Conservation (phyloP, 2,329 filamentous ascomycete species). For the Beauveria bassiana region DNA sequence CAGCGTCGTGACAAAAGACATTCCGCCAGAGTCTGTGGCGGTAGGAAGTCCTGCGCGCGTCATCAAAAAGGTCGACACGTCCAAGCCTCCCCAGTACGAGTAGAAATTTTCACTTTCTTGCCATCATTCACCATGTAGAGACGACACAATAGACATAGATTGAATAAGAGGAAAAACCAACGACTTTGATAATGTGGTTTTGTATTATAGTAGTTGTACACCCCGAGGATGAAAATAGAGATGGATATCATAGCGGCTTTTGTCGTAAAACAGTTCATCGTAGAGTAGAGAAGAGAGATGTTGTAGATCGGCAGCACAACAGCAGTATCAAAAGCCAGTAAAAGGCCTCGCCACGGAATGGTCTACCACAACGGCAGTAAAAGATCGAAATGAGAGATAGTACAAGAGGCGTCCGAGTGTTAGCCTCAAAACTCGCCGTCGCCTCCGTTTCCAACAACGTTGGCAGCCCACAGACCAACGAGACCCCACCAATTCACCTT, state of each 20-base stretch:
- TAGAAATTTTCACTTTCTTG: neutral
- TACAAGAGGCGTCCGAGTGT: neutral
- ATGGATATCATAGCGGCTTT: constrained; percentile 32
- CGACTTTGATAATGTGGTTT: neutral
- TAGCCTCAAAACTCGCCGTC: constrained; percentile 49
- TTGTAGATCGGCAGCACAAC: neutral
- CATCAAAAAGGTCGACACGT: constrained; percentile 33
- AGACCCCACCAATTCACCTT: constrained; percentile 72
- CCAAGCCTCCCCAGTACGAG: constrained; percentile 6
- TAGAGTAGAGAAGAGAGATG: constrained; percentile 12
- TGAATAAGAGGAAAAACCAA: neutral
- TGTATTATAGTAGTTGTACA: constrained; percentile 15
- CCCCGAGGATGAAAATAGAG: constrained; percentile 15
- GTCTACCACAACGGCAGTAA: neutral
- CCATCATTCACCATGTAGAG: neutral
- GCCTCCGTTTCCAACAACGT: constrained; percentile 52
- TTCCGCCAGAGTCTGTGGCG: constrained; percentile 51
- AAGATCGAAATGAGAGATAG: neutral
- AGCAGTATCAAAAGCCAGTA: neutral
- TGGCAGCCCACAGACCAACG: constrained; percentile 65
- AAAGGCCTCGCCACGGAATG: constrained; percentile 4
- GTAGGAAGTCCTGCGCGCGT: constrained; percentile 61
- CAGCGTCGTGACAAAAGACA: constrained; percentile 73
- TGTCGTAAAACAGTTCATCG: constrained; percentile 5
- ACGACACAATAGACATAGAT: neutral